These are phyloP conservation scores for Citrus australasica DNA, from an alignment of 345 rosid species.

Conservation along the genomic window DNA sequence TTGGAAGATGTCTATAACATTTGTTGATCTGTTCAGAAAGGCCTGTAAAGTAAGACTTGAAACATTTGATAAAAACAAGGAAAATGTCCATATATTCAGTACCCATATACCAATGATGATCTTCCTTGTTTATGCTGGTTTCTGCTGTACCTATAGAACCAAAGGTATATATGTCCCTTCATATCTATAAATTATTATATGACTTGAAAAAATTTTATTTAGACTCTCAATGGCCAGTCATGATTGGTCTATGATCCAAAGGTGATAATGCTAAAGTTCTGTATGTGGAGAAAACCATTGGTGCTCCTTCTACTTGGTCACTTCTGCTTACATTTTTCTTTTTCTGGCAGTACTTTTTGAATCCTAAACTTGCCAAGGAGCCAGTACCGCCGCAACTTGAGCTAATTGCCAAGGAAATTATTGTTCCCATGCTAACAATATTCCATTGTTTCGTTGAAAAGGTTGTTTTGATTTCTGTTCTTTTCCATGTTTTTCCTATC, in stretches of 20 bases:
- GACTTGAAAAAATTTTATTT: not conserved
- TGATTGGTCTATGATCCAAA: slow-evolving; percentile 1
- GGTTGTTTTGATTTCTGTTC: slow-evolving; percentile 37
- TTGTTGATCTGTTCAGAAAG: not conserved
- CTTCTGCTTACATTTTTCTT: slow-evolving; percentile 9
- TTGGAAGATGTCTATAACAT: not conserved
- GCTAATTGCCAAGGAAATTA: slow-evolving; percentile 58
- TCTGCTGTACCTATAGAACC: not conserved
- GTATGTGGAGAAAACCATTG: not conserved
- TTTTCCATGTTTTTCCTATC: not conserved
- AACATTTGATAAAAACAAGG: not conserved
- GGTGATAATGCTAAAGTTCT: not conserved
- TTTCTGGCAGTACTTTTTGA: slow-evolving; percentile 64
- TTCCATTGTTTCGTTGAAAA: slow-evolving; percentile 57
- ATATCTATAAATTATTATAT: not conserved
- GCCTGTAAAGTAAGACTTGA: not conserved
- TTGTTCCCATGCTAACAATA: slow-evolving; percentile 59
- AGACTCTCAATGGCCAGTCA: not conserved
- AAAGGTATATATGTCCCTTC: not conserved
- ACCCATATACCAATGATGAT: not conserved
- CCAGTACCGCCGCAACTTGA: slow-evolving; percentile 80
- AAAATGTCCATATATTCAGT: not conserved
- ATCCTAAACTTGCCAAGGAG: slow-evolving; percentile 79
- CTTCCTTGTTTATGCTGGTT: not conserved
- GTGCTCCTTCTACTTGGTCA: not conserved